Evolutionary conservation across 257 asterid species (phyloP), one percentile per base, ranked within the genome.

Genomic region (Solanum ahanhuiri): DNA sequence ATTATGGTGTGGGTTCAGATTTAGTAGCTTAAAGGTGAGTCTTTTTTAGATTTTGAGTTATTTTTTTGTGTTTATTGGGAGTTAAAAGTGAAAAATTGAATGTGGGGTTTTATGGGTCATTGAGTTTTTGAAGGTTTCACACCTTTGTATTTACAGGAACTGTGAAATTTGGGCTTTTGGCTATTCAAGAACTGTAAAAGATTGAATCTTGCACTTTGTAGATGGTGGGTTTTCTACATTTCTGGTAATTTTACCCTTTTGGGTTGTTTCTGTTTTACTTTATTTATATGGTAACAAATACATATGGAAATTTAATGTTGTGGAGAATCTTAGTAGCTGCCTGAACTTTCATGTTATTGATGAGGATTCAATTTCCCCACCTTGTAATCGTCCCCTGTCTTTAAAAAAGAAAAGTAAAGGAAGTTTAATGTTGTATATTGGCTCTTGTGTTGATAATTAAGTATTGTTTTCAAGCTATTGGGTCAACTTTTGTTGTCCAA

Each of bases 1-100:
- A 14, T 25, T 77, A 77, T 43, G 39, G 3, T 25, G 39, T 43
- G 31, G 25, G n/a, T 37, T 58, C 91, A 12, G 88, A 85, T 85
- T 87, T 57, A 64, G 48, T 9, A 35, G 22, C 28, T 14, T 35
- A 20, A 79, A 85, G 89, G 91, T 89, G 86, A 85, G 86, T 75
- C 57, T 57, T 71, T 25, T 73, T 30, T 12, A 48, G 66, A 48
- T 45, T 10, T 81, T 48, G 84, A 9, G 69, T 45, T 41, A 18
- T 45, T 43, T 43, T 76, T 41, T 76, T 76, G 31, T 75, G 35
- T 41, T 9, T 45, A 14, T 77, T 77, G 63, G 18, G 45, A 33
- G 81, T 12, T 34, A 60, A 51, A 51, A n/a, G 23, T 12, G 20
- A 34, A 75, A 84, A 34, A 18, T 33, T 83, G 82, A 45, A 84